Evolutionary conservation across 2,329 filamentous ascomycete genomes (phyloP).

Genomic region (Stagonosporopsis vannaccii): DNA sequence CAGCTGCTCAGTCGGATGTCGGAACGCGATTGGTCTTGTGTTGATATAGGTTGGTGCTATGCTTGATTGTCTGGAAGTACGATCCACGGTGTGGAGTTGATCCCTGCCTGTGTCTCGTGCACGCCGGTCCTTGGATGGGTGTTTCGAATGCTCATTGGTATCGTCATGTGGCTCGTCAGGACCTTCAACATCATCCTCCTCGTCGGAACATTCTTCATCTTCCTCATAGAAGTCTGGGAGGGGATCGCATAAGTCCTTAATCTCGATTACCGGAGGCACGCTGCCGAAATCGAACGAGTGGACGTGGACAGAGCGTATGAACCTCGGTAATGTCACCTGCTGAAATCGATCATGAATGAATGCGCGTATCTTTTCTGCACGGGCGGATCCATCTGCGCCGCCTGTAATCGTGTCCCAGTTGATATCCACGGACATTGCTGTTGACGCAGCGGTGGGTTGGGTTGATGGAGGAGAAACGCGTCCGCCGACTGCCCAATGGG

Average conservation of each 20-base stretch:
- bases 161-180: constrained; percentile 28
- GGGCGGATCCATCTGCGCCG: constrained; percentile 82
- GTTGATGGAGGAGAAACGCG: constrained; percentile 33
- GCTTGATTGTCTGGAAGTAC: constrained; percentile 28
- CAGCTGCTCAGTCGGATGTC: constrained; percentile 45
- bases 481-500: constrained; percentile 27
- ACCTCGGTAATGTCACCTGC: constrained; percentile 85
- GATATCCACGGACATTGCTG: constrained; percentile 91
- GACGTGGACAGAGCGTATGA: constrained; percentile 95
- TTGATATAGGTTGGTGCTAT: constrained; percentile 35
- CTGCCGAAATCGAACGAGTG: constrained; percentile 93
- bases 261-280: constrained; percentile 81
- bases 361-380: constrained; percentile 85
- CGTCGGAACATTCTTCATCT: constrained; percentile 69
- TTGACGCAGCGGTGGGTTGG: constrained; percentile 27
- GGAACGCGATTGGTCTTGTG: constrained; percentile 37
- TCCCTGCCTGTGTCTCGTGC: constrained; percentile 30
- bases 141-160: constrained; percentile 38
- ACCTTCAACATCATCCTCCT: constrained; percentile 57
- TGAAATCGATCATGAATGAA: constrained; percentile 98
- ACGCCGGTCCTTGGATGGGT: constrained; percentile 45
- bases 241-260: constrained; percentile 97
- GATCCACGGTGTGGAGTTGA: constrained; percentile 24
- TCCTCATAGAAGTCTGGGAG: constrained; percentile 96
- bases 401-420: constrained; percentile 94